Conservation (phyloP, 345 rosid genomes). For the Passiflora organensis region DNA sequence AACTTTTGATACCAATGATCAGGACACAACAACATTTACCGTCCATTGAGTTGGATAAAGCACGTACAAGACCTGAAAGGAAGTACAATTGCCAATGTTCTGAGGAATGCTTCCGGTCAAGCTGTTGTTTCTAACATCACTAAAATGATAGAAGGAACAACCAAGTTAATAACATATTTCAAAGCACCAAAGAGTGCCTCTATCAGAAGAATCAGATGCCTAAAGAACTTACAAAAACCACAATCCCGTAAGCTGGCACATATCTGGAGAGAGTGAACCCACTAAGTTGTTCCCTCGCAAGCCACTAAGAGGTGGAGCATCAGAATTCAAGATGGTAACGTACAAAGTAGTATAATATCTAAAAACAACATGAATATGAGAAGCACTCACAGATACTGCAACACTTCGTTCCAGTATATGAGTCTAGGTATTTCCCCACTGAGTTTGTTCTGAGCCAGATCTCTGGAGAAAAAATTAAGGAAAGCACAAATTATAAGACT, state of each 20-base stretch:
- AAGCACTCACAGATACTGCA: conserved; percentile 84
- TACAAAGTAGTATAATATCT: not conserved
- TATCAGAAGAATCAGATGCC: not conserved
- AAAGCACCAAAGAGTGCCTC: not conserved
- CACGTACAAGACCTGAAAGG: conserved; percentile 98
- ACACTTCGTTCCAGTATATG: conserved; percentile 97
- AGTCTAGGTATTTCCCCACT: conserved; percentile 96
- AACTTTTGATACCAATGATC: too few relatives aligned
- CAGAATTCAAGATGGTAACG: not conserved
- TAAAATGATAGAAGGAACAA: conserved; percentile 17
- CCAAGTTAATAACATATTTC: not conserved
- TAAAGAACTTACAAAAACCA: conserved; percentile 92
- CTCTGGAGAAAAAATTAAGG: conserved; percentile 42
- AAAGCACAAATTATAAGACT: not conserved
- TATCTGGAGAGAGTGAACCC: conserved; percentile 80
- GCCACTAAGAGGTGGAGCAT: conserved; percentile 46
- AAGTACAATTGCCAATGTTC: conserved; percentile 90
- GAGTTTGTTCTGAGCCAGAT: conserved; percentile 80
- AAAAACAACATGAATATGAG: too few relatives aligned
- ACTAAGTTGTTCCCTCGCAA: conserved; percentile 87
- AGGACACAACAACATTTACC: not conserved
- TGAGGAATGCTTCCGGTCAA: conserved; percentile 87
- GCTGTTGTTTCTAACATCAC: conserved; percentile 94
- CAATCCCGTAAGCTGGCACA: conserved; percentile 88
- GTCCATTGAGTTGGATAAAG: conserved; percentile 14